phyloP scores from a whole-genome alignment of 257 asterid species.

The Scutellaria minor region DNA sequence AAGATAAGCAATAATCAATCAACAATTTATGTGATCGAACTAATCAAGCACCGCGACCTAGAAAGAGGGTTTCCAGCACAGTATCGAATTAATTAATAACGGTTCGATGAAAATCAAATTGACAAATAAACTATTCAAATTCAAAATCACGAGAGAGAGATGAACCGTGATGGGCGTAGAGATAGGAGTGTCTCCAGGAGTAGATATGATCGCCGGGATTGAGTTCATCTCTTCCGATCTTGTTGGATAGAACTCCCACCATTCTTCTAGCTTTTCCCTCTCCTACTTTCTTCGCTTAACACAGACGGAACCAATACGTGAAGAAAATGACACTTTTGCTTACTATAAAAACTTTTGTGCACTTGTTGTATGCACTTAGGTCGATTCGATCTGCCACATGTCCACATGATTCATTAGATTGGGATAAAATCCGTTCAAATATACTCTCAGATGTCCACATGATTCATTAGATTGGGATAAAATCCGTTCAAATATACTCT shows the following conservation, averaged over 20 bases:
- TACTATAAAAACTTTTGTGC: too few species aligned
- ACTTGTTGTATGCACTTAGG: too few species aligned
- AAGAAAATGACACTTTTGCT: constrained; percentile 14
- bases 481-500: too few species aligned
- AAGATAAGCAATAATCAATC: constrained; percentile 14
- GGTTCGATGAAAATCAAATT: constrained; percentile 10
- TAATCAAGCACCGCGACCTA: neutral
- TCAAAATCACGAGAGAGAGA: constrained; percentile 15
- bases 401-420: too few species aligned
- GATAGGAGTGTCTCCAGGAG: constrained; percentile 79
- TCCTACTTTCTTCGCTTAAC: constrained; percentile 13
- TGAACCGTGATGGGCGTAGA: constrained; percentile 86
- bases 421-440: too few species aligned
- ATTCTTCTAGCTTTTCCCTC: constrained; percentile 31
- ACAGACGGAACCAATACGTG: constrained; percentile 12
- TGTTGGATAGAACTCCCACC: constrained; percentile 72
- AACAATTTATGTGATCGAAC: constrained; percentile 1
- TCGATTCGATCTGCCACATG: too few species aligned
- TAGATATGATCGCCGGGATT: constrained; percentile 87
- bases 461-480: too few species aligned
- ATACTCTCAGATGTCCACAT: too few species aligned
- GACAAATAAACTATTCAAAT: neutral
- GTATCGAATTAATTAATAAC: neutral
- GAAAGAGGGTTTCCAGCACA: neutral
- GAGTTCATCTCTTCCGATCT: constrained; percentile 56